phyloP scores from a whole-genome alignment of 1,139 yeast species.

The Candida pseudoviswanathii region DNA sequence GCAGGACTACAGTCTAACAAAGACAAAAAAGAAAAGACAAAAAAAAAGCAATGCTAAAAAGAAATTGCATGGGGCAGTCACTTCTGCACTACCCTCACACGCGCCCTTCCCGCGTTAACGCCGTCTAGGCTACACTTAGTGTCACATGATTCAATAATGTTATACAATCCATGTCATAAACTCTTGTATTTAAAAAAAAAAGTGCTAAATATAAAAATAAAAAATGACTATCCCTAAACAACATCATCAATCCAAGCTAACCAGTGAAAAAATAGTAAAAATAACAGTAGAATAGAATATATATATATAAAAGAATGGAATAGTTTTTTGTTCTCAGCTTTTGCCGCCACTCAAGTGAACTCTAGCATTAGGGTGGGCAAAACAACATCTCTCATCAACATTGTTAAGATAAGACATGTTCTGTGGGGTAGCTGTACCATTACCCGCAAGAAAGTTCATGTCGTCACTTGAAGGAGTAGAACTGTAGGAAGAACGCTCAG shows the following conservation, averaged over 20 bases:
- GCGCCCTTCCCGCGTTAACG: not conserved
- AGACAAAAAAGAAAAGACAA: not conserved
- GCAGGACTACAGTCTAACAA: not conserved
- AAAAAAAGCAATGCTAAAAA: not conserved
- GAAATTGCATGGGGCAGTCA: not conserved
- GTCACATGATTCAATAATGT: too few relatives aligned
- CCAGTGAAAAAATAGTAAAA: not conserved
- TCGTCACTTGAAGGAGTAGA: constrained; percentile 20
- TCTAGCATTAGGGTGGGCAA: constrained; percentile 44
- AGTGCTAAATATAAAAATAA: too few relatives aligned
- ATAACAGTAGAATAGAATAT: too few relatives aligned
- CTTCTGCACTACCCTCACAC: not conserved
- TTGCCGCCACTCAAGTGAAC: constrained; percentile 25
- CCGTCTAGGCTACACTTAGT: not conserved
- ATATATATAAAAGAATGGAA: not conserved
- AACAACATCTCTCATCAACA: constrained; percentile 38
- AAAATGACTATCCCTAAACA: not conserved
- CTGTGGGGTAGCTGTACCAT: constrained; percentile 36
- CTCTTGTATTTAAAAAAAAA: not conserved
- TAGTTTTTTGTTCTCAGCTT: not conserved
- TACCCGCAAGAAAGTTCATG: constrained; percentile 24
- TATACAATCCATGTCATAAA: too few relatives aligned
- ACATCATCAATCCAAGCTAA: not conserved
- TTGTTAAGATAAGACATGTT: constrained; percentile 22
- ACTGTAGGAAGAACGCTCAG: constrained; percentile 12